Percentiles rank a stretch among this genome's conserved stretches.
Evolutionary conservation across 225 moss, liverwort and hornwort species (phyloP).

Genomic region (Lunularia cruciata): DNA sequence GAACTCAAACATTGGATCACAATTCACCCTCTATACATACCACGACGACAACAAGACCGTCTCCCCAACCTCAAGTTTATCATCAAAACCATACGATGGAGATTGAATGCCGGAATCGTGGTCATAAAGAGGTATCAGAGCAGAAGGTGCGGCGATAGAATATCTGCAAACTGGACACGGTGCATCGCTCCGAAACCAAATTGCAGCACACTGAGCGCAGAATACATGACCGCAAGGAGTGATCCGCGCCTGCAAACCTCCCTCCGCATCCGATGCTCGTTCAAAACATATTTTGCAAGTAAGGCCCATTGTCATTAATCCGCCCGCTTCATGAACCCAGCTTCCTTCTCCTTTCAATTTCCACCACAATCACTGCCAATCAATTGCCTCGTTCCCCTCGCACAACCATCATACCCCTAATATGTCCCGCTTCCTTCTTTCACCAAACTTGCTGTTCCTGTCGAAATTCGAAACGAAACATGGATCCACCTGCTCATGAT

Average conservation of each 20-base stretch:
- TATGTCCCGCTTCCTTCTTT: neutral
- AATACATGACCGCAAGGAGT: constrained; percentile 97
- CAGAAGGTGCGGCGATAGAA: constrained; percentile 66
- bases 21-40: constrained; percentile 28
- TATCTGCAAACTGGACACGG: constrained; percentile 93
- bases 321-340: neutral
- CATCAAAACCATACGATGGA: constrained; percentile 71
- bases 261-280: constrained; percentile 74
- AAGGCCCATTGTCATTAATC: constrained; percentile 64
- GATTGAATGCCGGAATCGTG: constrained; percentile 96
- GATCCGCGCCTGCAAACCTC: constrained; percentile 82
- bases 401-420: neutral
- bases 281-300: constrained; percentile 99
- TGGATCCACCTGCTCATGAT: neutral
- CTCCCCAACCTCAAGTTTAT: constrained; percentile 58
- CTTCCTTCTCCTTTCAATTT: neutral
- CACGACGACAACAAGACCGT: constrained; percentile 43
- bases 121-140: constrained; percentile 92
- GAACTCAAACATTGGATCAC: no score
- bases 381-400: constrained; percentile 9
- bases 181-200: constrained; percentile 90
- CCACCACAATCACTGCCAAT: neutral
- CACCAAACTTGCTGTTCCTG: no score
- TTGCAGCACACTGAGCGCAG: constrained; percentile 83
- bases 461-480: neutral